Conservation (phyloP, 2,329 filamentous ascomycete species). For the Penicillium brasilianum region DNA sequence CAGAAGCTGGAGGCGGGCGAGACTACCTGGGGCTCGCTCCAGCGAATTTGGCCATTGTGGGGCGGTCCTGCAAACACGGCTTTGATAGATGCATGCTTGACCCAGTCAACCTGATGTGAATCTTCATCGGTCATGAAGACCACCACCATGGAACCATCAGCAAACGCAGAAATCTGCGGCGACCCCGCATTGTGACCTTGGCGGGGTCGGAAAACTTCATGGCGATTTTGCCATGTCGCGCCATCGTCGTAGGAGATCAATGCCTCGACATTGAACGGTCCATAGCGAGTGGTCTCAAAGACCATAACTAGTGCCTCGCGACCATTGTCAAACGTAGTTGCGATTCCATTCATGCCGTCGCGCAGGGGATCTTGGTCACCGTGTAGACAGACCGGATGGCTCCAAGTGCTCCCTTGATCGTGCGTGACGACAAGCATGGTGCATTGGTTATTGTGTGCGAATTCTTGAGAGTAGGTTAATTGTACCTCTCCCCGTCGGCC, state of each 20-base stretch:
- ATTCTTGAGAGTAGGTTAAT: constrained; percentile 55
- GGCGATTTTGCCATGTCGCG: constrained; percentile 47
- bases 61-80: constrained; percentile 46
- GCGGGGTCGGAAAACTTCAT: constrained; percentile 49
- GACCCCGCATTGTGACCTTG: constrained; percentile 51
- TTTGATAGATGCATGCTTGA: constrained; percentile 49
- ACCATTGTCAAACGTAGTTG: constrained; percentile 38
- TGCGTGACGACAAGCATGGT: constrained; percentile 55
- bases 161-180: constrained; percentile 53
- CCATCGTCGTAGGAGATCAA: constrained; percentile 54
- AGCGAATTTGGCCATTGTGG: constrained; percentile 40
- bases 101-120: constrained; percentile 44
- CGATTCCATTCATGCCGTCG: constrained; percentile 53
- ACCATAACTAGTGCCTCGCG: constrained; percentile 51
- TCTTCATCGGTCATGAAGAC: constrained; percentile 58
- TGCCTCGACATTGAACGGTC: constrained; percentile 52
- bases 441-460: constrained; percentile 54
- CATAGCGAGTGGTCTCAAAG: constrained; percentile 52
- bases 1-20: constrained; percentile 43
- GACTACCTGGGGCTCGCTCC: constrained; percentile 41
- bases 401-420: constrained; percentile 53
- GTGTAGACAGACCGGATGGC: constrained; percentile 47
- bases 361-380: constrained; percentile 45
- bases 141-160: constrained; percentile 47
- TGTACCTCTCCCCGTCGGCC: constrained; percentile 48